Evolutionary conservation across 225 moss, liverwort and hornwort species (phyloP), one percentile per base, ranked within the genome.

Genomic region (Pseudisothecium myosuroides): DNA sequence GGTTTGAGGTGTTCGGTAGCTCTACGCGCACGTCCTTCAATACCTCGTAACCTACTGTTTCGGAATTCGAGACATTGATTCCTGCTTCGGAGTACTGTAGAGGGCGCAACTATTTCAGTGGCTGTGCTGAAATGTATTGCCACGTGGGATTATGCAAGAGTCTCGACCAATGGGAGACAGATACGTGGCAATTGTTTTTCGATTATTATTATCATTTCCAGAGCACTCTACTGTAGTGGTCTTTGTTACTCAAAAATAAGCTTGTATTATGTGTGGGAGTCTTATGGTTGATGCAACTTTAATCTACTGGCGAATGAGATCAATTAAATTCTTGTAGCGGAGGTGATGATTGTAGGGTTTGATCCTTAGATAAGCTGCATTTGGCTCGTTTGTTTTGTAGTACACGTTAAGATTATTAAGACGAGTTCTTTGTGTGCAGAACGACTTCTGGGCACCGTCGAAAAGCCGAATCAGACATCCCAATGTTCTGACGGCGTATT

Each of bases 401-500:
- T 83, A 16, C 43, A 20, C 59, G 32, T 73, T 56, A 64, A 59
- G 65, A 45, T 66, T 78, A n/a, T 85, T 62, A 64, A 89, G 36
- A 56, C 27, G 58, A 73, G 49, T 84, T 88, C 37, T 84, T 86
- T 84, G 88, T 80, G 63, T 87, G 90, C 90, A 93, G 93, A 93
- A 77, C 22, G 91, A 88, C 41, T 84, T 90, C 69, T 90, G 90
- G 91, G 91, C 96, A 67, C 92, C 93, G 79, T 91, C 92, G 22
- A 95, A 97, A 92, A 93, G 93, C 89, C 90, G 91, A 88, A 94
- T 95, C 73, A 88, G 91, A 84, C 98, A 98, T 93, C 89, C 96
- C 14, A 98, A 97, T 89, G 93, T 98, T 61, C 90, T 98, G 87
- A 95, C 94, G 93, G 96, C 95, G 9, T 90, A 95, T 87, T 97